Evolutionary conservation across 495 filamentous ascomycete species (phyloP).

Genomic region (Massariosphaeria phaeospora): DNA sequence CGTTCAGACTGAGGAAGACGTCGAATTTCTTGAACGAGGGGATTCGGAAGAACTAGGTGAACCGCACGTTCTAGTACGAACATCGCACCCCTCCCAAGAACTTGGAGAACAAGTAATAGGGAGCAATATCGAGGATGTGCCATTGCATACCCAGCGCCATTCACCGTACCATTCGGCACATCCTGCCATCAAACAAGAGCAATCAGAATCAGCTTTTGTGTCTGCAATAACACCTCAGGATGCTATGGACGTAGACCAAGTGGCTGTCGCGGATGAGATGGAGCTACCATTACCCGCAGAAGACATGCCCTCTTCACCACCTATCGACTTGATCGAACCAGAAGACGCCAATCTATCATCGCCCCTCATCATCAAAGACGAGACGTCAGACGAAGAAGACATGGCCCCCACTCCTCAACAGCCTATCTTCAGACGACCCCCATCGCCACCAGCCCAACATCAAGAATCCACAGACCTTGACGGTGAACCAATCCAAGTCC

Average conservation of each 20-base stretch:
- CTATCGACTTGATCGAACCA: no score
- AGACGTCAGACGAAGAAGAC: conserved; percentile 15
- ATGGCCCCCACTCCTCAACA: conserved; percentile 4
- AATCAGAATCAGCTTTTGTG: no score
- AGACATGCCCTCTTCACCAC: no score
- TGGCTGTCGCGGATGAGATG: no score
- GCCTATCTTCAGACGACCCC: neutral
- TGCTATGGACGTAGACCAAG: no score
- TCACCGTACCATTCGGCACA: neutral
- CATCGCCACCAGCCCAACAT: neutral
- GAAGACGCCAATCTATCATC: no score
- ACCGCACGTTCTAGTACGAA: no score
- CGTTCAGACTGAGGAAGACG: conserved; percentile 11
- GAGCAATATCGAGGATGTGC: neutral
- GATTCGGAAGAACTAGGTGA: conserved; percentile 14
- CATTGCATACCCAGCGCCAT: neutral
- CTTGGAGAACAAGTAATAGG: neutral
- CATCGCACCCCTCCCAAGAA: neutral
- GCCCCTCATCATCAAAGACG: neutral
- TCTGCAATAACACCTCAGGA: no score
- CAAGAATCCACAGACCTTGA: conserved; percentile 4
- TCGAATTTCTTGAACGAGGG: neutral
- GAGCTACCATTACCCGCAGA: no score
- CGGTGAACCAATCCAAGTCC: conserved; percentile 12
- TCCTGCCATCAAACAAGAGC: no score